Conservation (phyloP, 1,284 basidiomycete genomes). For the Inonotus obliquus region DNA sequence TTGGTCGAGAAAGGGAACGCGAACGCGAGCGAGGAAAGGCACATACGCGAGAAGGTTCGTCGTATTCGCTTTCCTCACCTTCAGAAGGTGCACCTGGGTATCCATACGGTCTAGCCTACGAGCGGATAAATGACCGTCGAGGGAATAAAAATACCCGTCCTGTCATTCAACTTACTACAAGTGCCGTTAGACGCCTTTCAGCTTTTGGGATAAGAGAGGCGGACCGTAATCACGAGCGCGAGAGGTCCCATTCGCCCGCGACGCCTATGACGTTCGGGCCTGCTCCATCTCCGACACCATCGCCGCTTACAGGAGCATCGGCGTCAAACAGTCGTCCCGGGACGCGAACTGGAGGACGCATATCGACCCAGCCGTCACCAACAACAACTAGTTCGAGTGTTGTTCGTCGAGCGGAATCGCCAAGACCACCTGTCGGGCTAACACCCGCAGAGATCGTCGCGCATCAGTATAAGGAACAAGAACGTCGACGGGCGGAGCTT, state of each 20-base stretch:
- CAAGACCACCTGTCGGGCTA: slow-evolving; percentile 25
- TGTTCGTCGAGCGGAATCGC: slow-evolving; percentile 4
- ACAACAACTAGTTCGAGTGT: neutral
- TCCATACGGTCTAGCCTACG: slow-evolving; percentile 6
- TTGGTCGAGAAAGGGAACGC: slow-evolving; percentile 1
- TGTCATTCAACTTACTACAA: slow-evolving; percentile 14
- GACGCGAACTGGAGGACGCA: neutral
- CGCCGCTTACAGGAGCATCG: neutral
- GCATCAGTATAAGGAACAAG: slow-evolving; percentile 55
- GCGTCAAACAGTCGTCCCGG: neutral
- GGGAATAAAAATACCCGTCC: neutral
- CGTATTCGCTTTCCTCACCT: slow-evolving; percentile 17
- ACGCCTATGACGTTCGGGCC: slow-evolving; percentile 7
- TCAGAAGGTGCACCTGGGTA: slow-evolving; percentile 14
- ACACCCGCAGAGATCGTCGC: slow-evolving; percentile 56
- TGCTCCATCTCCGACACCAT: neutral
- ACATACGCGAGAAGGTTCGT: slow-evolving; percentile 12
- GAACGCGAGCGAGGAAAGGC: slow-evolving; percentile 1
- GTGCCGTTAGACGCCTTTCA: slow-evolving; percentile 10
- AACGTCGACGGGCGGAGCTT: slow-evolving; percentile 30
- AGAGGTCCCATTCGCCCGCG: neutral
- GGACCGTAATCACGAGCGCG: neutral
- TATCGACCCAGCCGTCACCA: neutral
- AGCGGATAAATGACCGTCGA: slow-evolving; percentile 8
- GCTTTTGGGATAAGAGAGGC: slow-evolving; percentile 4